phyloP scores from a whole-genome alignment of 176 grass and related monocot species.

The Bolboschoenus planiculmis region DNA sequence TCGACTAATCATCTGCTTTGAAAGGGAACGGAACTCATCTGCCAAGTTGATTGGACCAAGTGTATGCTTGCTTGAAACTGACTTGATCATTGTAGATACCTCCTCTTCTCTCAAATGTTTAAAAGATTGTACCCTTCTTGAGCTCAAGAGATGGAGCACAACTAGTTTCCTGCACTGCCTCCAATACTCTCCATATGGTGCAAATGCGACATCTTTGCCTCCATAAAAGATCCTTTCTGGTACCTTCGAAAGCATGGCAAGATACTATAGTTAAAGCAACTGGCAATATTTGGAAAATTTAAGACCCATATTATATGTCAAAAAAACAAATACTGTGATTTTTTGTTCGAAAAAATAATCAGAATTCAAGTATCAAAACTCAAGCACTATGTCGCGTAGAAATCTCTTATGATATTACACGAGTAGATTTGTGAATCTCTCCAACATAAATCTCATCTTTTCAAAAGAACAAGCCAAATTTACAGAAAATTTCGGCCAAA shows the following conservation, averaged over 20 bases:
- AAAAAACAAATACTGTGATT: too few relatives aligned
- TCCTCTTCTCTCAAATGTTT: constrained; percentile 11
- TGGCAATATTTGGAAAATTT: too few relatives aligned
- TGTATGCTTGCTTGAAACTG: background rate
- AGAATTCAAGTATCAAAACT: too few relatives aligned
- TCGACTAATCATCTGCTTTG: background rate
- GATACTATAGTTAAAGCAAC: background rate
- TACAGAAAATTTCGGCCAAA: too few relatives aligned
- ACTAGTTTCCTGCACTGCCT: background rate
- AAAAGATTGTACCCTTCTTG: constrained; percentile 2
- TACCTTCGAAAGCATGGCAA: background rate
- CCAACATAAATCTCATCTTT: too few relatives aligned
- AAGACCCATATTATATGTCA: too few relatives aligned
- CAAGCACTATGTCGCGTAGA: too few relatives aligned
- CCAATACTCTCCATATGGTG: constrained; percentile 16
- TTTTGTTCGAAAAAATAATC: too few relatives aligned
- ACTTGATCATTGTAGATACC: background rate
- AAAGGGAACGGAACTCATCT: background rate
- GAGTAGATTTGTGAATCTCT: too few relatives aligned
- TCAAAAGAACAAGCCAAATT: too few relatives aligned
- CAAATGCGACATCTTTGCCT: background rate
- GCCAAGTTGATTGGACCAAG: background rate
- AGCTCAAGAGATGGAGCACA: background rate
- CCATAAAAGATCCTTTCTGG: background rate
- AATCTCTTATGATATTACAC: too few relatives aligned